Percentiles rank a stretch among this genome's conserved stretches.
These are phyloP conservation scores for Debaryomyces subglobosus DNA, from an alignment of 1,139 yeast species.

Conservation along the genomic window DNA sequence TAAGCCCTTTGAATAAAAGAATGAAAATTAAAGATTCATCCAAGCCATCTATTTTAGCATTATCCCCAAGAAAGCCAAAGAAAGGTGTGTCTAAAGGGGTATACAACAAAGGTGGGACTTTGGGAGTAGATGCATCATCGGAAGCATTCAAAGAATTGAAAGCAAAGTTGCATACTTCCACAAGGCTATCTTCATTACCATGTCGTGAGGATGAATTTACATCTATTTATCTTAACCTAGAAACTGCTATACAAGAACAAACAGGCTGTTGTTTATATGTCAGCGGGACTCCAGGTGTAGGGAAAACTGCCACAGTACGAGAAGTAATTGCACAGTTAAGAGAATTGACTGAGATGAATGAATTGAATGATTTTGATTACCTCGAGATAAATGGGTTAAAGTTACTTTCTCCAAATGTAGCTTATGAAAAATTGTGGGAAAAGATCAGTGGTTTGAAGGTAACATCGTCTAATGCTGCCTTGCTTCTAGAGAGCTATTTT, in stretches of 20 bases:
- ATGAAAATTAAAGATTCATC: conserved; percentile 31
- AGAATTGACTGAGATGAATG: conserved; percentile 46
- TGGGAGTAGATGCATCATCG: conserved; percentile 31
- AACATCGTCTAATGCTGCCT: conserved; percentile 63
- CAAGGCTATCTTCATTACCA: conserved; percentile 68
- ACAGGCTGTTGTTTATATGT: conserved; percentile 87
- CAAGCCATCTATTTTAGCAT: conserved; percentile 27
- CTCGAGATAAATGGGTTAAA: conserved; percentile 92
- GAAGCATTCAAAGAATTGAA: conserved; percentile 57
- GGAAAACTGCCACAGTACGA: conserved; percentile 91
- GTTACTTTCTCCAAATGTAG: conserved; percentile 77
- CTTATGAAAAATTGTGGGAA: conserved; percentile 85
- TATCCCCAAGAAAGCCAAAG: conserved; percentile 25
- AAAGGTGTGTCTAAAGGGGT: conserved; percentile 6
- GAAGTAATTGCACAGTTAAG: conserved; percentile 77
- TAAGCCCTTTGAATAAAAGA: conserved; percentile 33
- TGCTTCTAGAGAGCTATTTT: conserved; percentile 44
- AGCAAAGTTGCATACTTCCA: conserved; percentile 64
- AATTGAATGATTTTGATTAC: conserved; percentile 63
- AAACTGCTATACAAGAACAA: conserved; percentile 69
- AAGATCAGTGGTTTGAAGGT: conserved; percentile 65
- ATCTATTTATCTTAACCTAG: conserved; percentile 71
- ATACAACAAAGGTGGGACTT: not conserved
- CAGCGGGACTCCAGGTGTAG: conserved; percentile 98
- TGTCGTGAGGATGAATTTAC: conserved; percentile 88